Evolutionary conservation across 495 filamentous ascomycete species (phyloP), one percentile per base, ranked within the genome.

Genomic region (Talaromyces wortmannii): DNA sequence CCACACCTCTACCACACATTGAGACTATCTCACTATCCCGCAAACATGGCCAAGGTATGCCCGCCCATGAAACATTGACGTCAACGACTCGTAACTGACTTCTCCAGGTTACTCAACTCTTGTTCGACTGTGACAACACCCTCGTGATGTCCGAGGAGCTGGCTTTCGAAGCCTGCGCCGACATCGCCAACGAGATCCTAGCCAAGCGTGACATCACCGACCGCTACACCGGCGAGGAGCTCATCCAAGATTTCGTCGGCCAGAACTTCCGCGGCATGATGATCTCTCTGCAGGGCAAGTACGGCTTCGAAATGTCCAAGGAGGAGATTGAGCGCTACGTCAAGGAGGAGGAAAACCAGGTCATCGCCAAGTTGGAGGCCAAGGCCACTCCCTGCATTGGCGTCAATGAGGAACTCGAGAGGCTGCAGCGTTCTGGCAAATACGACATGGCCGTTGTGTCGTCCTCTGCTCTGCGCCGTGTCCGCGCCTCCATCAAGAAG

Each of bases 91-190:
- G 63, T 57, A 54, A 58, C 56, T 32, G 15, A 30, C 17, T n/a
- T 7, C 16, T 16, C 58, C 69, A 90, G 87, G 85, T 86, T 72
- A 88, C 85, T 36, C 79, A 88, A 66, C 76, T 97, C 73, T 89
- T 97, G 71, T 85, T 96, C 74, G 92, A 97, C 76, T 97, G 92
- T 78, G 92, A 97, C 83, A 97, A 97, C 80, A 97, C 92, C 52
- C 89, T 97, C 63, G 89, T 91, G 74, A 85, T 95, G 64, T 95
- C 90, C 56, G 92, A 97, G 75, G 83, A 82, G 59, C 79, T 96
- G 64, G 92, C 92, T 71, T 97, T 96, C 72, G 91, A 94, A 75
- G 92, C 90, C 56, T 96, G 92, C 73, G 88, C 92, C 62, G 88
- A 94, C 59, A 80, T 97, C 63, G 85, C 90, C 76, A 97, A 97